phyloP scores from a whole-genome alignment of 106 monocot genomes.

The Dioscorea alata region DNA sequence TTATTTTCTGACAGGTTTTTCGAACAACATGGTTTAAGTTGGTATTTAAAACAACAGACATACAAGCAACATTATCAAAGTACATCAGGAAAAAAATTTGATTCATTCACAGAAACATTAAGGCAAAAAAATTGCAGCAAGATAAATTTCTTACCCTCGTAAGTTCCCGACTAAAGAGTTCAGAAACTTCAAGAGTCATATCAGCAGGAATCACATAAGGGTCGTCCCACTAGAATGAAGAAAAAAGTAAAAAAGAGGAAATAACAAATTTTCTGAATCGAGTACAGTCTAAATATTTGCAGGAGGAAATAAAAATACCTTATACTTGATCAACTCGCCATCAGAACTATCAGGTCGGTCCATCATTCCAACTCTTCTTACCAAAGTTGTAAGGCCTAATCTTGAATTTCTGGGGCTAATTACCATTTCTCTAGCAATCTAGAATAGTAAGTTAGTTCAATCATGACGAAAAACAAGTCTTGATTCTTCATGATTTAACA shows the following conservation, averaged over 20 bases:
- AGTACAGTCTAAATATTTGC: too few species aligned
- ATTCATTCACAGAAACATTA: too few species aligned
- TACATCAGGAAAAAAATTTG: too few species aligned
- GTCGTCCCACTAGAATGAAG: conserved; percentile 62
- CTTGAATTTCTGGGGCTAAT: conserved; percentile 82
- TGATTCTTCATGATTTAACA: too few species aligned
- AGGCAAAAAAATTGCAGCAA: neutral
- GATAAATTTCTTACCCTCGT: conserved; percentile 42
- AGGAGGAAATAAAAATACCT: conserved; percentile 25
- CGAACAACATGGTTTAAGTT: too few species aligned
- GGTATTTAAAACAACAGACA: too few species aligned
- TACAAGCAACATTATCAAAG: too few species aligned
- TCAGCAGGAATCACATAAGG: conserved; percentile 67
- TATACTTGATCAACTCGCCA: conserved; percentile 72
- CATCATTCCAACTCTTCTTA: conserved; percentile 58
- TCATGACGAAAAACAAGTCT: too few species aligned
- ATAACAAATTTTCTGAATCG: too few species aligned
- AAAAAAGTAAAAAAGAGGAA: neutral
- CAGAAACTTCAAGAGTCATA: conserved; percentile 77
- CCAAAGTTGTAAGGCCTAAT: conserved; percentile 51
- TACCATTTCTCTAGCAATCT: conserved; percentile 94
- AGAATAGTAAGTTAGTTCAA: neutral
- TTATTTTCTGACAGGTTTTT: too few species aligned
- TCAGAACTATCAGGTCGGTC: conserved; percentile 58
- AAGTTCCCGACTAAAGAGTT: conserved; percentile 76